Base-by-base conservation (phyloP, 495 filamentous ascomycete species). In the Pyrenula aspistea region DNA sequence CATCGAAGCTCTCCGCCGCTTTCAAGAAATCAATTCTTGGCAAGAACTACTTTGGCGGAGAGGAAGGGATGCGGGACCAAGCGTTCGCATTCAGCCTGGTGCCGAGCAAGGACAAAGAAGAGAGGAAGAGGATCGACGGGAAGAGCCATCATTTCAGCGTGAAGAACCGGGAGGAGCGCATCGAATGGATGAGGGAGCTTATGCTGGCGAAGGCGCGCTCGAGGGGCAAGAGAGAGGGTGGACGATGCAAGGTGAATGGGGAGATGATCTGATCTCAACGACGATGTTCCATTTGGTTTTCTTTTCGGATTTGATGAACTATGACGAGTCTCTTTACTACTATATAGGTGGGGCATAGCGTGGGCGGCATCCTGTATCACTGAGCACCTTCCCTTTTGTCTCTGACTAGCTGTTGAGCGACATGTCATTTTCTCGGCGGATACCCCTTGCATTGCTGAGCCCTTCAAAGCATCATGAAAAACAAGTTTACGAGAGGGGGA, bases 171-270 rank as follows among this genome's bases (percentile, higher is more conserved):
- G 89, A 97, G 57, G 87, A 96, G 67, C 79, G 93, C 25, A 96
- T 96, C 57, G 92, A 95, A 61, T 98, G 93, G 93, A 96, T 96
- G 93, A 74, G 93, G 1, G 91, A 96, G 77, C 69, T 98, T 53
- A 96, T 98, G 93, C 82, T 98, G 22, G 91, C 92, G 2, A 95
- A 91, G 67, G 91, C 92, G 21, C 71, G 90, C 56, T 85, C 81
- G 73, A 47, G 49, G 0, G 86, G 88, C 64, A 89, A 89, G 72
- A 83, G 84, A 15, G 83, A 86, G 60, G 91, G 91, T 10, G 94
- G 80, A 53, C 83, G 85, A 67, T 74, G 95, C 57, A 83, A 82
- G 56, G 76, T 95, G 52, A 96, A 96, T 66, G 92, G 91, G 19
- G 82, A 82, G 62, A 82, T 82, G 71, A 80, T 94, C 62, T 91